Evolutionary conservation across 2,329 filamentous ascomycete genomes (phyloP), one percentile per base, ranked within the genome.

Genomic region (Botrytis aclada): DNA sequence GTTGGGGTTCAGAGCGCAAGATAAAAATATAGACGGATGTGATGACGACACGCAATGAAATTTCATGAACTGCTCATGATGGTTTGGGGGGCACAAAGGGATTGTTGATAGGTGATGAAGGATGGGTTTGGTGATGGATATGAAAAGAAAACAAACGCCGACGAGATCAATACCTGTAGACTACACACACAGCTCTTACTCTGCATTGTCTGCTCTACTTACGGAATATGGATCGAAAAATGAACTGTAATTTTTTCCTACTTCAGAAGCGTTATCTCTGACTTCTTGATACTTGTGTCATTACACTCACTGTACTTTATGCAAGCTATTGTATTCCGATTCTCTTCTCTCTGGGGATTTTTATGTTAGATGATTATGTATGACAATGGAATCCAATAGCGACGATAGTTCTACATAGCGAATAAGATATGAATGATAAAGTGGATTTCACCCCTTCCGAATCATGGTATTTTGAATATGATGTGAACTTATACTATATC

Each of bases 1-100:
- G 29, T 37, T 45, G 25, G 14, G 29, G 39, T 20, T 43, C 14
- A 39, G 25, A 34, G 54, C 18, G 56, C 47, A 39, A 25, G 54
- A 37, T 32, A 56, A 56, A 69, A 41, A 43, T 32, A 32, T 58
- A 56, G 47, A 69, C 25, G 65, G n/a, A 43, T 56, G 47, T 43
- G 64, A 69, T 14, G 37, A 69, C 32, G 47, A 69, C 12, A 56
- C 65, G 47, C 47, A 69, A 69, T 69, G 47, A 47, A 69, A 69
- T 69, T 69, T 41, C 47, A 69, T 69, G 47, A 69, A 18, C 37
- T 56, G 47, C 20, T 56, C 47, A 56, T 56, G 47, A 69, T 69
- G 47, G 47, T 56, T 56, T 56, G 18, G 65, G 32, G 37, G 65
- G 18, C 65, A 69, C n/a, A 69, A 69, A 69, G 34, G 47, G 47